These are phyloP conservation scores for Picea abies DNA, from an alignment of 83 land plant genomes.

Conservation along the genomic window DNA sequence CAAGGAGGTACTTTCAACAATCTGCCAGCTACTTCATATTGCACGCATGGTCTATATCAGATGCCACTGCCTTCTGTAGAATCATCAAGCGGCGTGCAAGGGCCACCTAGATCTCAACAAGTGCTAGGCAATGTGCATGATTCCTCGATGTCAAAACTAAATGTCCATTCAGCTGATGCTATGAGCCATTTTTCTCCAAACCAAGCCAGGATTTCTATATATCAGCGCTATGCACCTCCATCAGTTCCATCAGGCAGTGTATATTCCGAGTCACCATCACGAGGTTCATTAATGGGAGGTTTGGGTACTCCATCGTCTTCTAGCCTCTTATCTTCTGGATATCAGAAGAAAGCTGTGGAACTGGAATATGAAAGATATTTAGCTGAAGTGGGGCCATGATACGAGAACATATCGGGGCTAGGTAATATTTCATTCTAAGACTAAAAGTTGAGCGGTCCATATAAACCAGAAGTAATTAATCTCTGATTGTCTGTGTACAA, in stretches of 20 bases:
- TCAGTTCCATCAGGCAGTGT: not conserved
- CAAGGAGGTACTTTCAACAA: not conserved
- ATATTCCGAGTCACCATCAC: not conserved
- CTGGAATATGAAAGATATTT: constrained; percentile 19
- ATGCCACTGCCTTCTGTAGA: not conserved
- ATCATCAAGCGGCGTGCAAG: not conserved
- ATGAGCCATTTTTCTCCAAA: not conserved
- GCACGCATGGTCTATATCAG: not conserved
- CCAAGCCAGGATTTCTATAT: not conserved
- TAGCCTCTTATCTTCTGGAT: constrained; percentile 3
- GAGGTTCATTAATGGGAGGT: not conserved
- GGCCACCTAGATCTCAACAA: not conserved
- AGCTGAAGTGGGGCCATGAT: not conserved
- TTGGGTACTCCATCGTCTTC: not conserved
- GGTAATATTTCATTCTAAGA: no score
- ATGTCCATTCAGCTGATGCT: constrained; percentile 4
- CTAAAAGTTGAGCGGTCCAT: no score
- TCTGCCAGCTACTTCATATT: not conserved
- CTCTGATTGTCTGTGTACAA: no score
- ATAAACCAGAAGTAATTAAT: no score
- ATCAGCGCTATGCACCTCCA: constrained; percentile 1
- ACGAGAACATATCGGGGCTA: no score
- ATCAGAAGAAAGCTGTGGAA: constrained; percentile 1
- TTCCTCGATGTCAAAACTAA: not conserved
- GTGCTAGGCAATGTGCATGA: not conserved